Percentiles rank a stretch among this genome's conserved stretches.
phyloP scores from a whole-genome alignment of 805 yeast species.

The Suhomyces kilbournensis region DNA sequence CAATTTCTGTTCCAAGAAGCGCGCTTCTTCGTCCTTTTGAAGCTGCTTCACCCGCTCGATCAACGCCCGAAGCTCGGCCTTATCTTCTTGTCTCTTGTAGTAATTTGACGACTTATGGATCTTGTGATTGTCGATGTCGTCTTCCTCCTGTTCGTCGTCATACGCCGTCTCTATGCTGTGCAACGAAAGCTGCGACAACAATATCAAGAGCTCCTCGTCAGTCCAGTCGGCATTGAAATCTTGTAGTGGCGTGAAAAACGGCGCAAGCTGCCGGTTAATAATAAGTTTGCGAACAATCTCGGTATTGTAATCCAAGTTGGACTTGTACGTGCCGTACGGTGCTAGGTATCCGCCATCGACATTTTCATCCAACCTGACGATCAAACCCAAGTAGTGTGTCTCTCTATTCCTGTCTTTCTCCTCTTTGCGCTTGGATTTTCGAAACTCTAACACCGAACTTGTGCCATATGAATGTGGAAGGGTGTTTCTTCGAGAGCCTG shows the following conservation, averaged over 20 bases:
- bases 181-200: slow-evolving; percentile 49
- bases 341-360: slow-evolving; percentile 95
- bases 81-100: slow-evolving; percentile 48
- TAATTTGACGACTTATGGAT: slow-evolving; percentile 47
- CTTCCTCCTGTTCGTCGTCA: slow-evolving; percentile 49
- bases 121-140: slow-evolving; percentile 62
- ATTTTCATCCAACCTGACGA: slow-evolving; percentile 61
- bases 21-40: slow-evolving; percentile 35
- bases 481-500: slow-evolving; percentile 18
- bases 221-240: slow-evolving; percentile 74
- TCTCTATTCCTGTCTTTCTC: slow-evolving; percentile 57
- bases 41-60: slow-evolving; percentile 26
- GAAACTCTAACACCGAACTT: slow-evolving; percentile 15
- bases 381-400: slow-evolving; percentile 51
- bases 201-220: slow-evolving; percentile 56
- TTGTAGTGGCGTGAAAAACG: slow-evolving; percentile 86
- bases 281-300: slow-evolving; percentile 71
- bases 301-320: slow-evolving; percentile 70
- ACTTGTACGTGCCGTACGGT: slow-evolving; percentile 84
- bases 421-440: slow-evolving; percentile 32
- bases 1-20: slow-evolving; percentile 27
- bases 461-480: slow-evolving; percentile 13
- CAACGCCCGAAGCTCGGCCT: slow-evolving; percentile 41
- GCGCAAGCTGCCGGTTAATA: slow-evolving; percentile 70
- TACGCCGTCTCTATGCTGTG: slow-evolving; percentile 55